Evolutionary conservation across 371 early-diverging fungal genomes (phyloP).

Genomic region (Saksenaea oblongispora): DNA sequence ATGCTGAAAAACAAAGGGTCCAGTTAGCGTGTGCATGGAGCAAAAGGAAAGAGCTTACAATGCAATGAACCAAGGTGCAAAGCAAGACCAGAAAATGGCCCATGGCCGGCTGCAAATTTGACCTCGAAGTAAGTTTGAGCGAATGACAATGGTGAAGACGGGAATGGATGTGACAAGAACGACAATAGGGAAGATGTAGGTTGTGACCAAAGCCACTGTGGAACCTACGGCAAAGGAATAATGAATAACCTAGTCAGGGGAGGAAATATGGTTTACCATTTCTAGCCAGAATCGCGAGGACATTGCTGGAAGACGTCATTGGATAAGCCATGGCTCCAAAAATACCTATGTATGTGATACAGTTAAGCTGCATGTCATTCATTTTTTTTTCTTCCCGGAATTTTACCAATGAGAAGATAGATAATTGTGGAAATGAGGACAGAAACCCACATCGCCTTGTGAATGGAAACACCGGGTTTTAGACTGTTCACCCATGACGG

Average conservation of each 20-base stretch:
- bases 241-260: neutral
- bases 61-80: constrained; percentile 67
- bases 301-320: constrained; percentile 52
- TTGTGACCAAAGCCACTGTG: constrained; percentile 56
- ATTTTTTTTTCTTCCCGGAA: neutral
- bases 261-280: constrained; percentile 22
- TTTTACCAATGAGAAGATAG: constrained; percentile 46
- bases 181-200: constrained; percentile 70
- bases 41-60: constrained; percentile 46
- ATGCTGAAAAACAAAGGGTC: constrained; percentile 18
- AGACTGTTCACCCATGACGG: constrained; percentile 66
- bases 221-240: constrained; percentile 21
- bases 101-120: constrained; percentile 49
- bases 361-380: neutral
- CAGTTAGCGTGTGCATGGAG: neutral
- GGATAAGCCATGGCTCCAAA: constrained; percentile 59
- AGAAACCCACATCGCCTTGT: constrained; percentile 51
- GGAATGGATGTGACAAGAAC: constrained; percentile 79
- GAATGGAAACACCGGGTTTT: constrained; percentile 53
- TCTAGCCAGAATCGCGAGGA: constrained; percentile 42
- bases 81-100: constrained; percentile 61
- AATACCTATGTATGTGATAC: constrained; percentile 31
- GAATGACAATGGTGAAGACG: constrained; percentile 72
- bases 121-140: constrained; percentile 66
- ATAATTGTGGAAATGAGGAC: constrained; percentile 50